phyloP scores from a whole-genome alignment of 176 grass and related monocot species.

The Lolium perenne region DNA sequence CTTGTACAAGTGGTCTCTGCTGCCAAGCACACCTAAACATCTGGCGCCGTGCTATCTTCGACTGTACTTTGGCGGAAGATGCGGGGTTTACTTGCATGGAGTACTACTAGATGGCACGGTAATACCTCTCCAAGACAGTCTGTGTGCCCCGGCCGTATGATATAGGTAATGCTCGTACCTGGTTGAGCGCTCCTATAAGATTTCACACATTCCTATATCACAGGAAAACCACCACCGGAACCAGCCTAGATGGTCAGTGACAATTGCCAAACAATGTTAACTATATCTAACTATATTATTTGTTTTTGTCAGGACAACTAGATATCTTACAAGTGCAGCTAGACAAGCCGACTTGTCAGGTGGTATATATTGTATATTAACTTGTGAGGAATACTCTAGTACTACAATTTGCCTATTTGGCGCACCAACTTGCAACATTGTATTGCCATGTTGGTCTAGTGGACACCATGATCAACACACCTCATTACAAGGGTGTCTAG shows the following conservation, averaged over 20 bases:
- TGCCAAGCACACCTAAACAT: neutral
- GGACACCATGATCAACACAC: constrained; percentile 45
- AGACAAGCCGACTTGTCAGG: neutral
- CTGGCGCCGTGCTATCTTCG: neutral
- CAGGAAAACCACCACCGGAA: neutral
- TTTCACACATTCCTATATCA: neutral
- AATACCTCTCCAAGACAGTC: too few species aligned
- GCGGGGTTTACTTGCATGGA: too few species aligned
- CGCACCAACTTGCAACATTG: constrained; percentile 27
- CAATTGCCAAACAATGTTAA: neutral
- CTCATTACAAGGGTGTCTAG: constrained; percentile 27
- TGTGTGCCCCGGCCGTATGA: too few species aligned
- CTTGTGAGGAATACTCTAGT: neutral
- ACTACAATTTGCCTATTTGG: constrained; percentile 29
- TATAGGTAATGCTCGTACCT: neutral
- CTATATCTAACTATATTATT: neutral
- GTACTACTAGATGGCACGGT: too few species aligned
- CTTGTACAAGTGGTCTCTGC: neutral
- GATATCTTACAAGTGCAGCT: constrained; percentile 38
- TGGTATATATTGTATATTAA: neutral
- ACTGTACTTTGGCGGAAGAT: neutral
- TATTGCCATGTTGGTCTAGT: constrained; percentile 38
- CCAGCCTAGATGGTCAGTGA: neutral
- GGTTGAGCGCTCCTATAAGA: neutral
- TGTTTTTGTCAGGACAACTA: constrained; percentile 26